Evolutionary conservation across 345 rosid genomes (phyloP), one percentile per base, ranked within the genome.

Genomic region (Brassica carinata): DNA sequence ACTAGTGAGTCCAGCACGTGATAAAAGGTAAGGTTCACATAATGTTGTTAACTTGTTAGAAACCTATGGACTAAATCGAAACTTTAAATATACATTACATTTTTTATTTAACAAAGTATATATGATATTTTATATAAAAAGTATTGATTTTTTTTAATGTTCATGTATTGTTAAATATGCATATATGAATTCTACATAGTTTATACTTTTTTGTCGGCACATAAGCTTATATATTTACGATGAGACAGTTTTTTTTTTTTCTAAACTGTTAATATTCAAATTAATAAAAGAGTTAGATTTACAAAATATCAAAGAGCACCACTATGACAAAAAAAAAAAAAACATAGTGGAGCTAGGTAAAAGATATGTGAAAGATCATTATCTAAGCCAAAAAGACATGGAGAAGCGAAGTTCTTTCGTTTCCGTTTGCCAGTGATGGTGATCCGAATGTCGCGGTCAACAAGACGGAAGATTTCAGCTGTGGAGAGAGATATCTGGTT

Each of bases 1-100:
- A 58, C 69, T 59, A 31, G 64, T 73, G 73, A 67, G 82, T 59
- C 78, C 82, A 67, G 78, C 78, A 79, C 18, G 82, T 79, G 69
- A 27, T 73, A 67, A 68, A 14, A 9, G 55, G 7, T 73, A 29
- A 73, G 77, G 53, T 29, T 67, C 78, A 45, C 78, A 67, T 2
- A 67, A 14, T 79, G 63, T 72, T 67, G 77, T 38, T 38, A 34
- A 26, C n/a, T 45, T 45, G 34, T 36, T 67, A 67, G 30, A 18
- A 66, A 55, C 67, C 59, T 36, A 34, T 76, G 19, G 43, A 58
- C 74, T 61, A 59, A 38, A 67, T 53, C 18, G 13, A 58, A 36
- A 36, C 5, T 51, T 66, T 33, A 19, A 18, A 26, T 40, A 2
- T 38, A 7, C 27, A 61, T 26, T 61, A 23, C 2, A 61, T 59